phyloP scores from a whole-genome alignment of 495 filamentous ascomycete genomes.

The Amniculicola lignicola region DNA sequence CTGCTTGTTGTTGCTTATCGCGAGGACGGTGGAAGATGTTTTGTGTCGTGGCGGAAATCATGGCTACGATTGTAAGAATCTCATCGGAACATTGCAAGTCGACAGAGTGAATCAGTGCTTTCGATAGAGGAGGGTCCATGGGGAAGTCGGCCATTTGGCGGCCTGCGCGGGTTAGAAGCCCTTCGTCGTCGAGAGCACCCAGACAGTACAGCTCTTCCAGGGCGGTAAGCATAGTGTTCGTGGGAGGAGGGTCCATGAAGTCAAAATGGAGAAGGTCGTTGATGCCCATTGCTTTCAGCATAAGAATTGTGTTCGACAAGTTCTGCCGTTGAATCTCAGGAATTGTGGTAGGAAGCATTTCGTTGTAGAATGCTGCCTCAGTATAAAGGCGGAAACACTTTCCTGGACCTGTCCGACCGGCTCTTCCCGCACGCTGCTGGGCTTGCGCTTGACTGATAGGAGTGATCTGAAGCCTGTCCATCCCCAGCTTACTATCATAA shows the following conservation, averaged over 20 bases:
- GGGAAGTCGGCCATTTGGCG: constrained; percentile 99
- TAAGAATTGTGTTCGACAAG: constrained; percentile 88
- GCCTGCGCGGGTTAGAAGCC: constrained; percentile 84
- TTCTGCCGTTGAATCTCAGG: constrained; percentile 98
- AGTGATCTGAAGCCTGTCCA: constrained; percentile 93
- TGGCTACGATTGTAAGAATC: constrained; percentile 89
- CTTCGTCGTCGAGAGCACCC: constrained; percentile 92
- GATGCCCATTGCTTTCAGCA: constrained; percentile 99
- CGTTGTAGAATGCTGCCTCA: constrained; percentile 89
- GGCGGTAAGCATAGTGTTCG: constrained; percentile 95
- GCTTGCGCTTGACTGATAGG: constrained; percentile 96
- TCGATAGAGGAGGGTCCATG: constrained; percentile 84
- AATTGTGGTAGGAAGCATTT: constrained; percentile 94
- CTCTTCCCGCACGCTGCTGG: constrained; percentile 89
- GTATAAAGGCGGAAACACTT: constrained; percentile 98
- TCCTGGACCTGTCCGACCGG: constrained; percentile 89
- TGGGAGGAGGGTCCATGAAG: constrained; percentile 97
- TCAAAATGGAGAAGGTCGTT: constrained; percentile 97
- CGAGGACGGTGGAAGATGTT: constrained; percentile 92
- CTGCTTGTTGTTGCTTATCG: constrained; percentile 92
- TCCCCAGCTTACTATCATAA: constrained; percentile 94
- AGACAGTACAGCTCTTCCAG: constrained; percentile 93
- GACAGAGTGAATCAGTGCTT: constrained; percentile 82
- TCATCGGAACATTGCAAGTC: constrained; percentile 89
- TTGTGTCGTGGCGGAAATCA: constrained; percentile 64